Conservation (phyloP, 2,329 filamentous ascomycete species). For the Didymella keratinophila region DNA sequence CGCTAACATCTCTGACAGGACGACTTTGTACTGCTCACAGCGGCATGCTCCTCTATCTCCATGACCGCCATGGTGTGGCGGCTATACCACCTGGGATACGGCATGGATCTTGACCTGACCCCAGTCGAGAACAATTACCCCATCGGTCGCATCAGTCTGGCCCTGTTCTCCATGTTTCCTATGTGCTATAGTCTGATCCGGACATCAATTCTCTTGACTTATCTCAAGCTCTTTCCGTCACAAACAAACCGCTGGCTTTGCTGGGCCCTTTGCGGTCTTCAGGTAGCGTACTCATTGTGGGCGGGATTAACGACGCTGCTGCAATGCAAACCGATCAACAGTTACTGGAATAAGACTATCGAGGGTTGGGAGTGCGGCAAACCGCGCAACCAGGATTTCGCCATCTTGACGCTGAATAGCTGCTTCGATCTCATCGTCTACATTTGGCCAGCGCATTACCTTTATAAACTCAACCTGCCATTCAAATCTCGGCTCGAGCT, state of each 20-base stretch:
- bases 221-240: conserved; percentile 23
- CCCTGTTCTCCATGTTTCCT: conserved; percentile 21
- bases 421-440: conserved; percentile 26
- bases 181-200: conserved; percentile 22
- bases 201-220: conserved; percentile 23
- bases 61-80: conserved; percentile 20
- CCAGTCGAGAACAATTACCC: conserved; percentile 12
- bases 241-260: conserved; percentile 26
- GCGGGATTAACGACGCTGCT: conserved; percentile 12
- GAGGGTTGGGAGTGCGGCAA: conserved; percentile 19
- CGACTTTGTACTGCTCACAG: conserved; percentile 12
- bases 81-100: conserved; percentile 16
- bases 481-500: conserved; percentile 22
- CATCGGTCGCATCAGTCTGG: conserved; percentile 16
- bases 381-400: conserved; percentile 19
- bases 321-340: conserved; percentile 20
- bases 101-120: conserved; percentile 3
- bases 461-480: conserved; percentile 29
- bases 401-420: conserved; percentile 27
- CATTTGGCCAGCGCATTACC: conserved; percentile 29
- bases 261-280: conserved; percentile 15
- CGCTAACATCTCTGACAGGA: conserved; percentile 9
- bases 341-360: conserved; percentile 17
- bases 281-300: conserved; percentile 15
- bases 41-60: conserved; percentile 8